Conservation (phyloP, 2,329 filamentous ascomycete genomes). For the Leptosphaerulina australis region DNA sequence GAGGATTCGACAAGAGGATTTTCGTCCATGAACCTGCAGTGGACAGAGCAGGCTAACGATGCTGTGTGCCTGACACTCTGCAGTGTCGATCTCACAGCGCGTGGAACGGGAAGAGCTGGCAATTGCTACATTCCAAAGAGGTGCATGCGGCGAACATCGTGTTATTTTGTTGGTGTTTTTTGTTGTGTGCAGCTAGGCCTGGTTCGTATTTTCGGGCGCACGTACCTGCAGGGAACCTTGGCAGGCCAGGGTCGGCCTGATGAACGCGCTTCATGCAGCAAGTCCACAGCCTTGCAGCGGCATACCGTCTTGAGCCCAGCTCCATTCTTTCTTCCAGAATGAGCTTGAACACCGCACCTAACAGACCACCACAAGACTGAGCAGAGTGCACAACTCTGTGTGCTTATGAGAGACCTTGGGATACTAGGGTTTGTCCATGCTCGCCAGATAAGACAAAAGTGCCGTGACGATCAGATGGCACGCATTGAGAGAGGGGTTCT, state of each 20-base stretch:
- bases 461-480: conserved; percentile 13
- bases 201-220: conserved; percentile 26
- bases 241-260: conserved; percentile 25
- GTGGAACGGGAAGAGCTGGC: conserved; percentile 1
- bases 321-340: conserved; percentile 6
- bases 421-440: conserved; percentile 2
- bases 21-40: conserved; percentile 8
- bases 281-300: conserved; percentile 14
- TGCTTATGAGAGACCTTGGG: too few relatives aligned
- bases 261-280: conserved; percentile 21
- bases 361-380: conserved; percentile 12
- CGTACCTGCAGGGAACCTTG: conserved; percentile 19
- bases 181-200: conserved; percentile 26
- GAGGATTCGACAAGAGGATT: conserved; percentile 22
- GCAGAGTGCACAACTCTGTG: not conserved
- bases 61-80: conserved; percentile 10
- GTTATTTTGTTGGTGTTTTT: conserved; percentile 22
- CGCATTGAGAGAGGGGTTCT: conserved; percentile 16
- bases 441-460: conserved; percentile 1
- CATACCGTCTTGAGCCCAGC: conserved; percentile 17
- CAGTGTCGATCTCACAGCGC: conserved; percentile 11
- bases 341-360: conserved; percentile 7
- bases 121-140: conserved; percentile 8
- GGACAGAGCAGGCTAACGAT: conserved; percentile 13
- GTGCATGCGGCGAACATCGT: conserved; percentile 13